These are phyloP conservation scores for Sporobolomyces roseus DNA, from an alignment of 768 basidiomycete species.

Conservation along the genomic window DNA sequence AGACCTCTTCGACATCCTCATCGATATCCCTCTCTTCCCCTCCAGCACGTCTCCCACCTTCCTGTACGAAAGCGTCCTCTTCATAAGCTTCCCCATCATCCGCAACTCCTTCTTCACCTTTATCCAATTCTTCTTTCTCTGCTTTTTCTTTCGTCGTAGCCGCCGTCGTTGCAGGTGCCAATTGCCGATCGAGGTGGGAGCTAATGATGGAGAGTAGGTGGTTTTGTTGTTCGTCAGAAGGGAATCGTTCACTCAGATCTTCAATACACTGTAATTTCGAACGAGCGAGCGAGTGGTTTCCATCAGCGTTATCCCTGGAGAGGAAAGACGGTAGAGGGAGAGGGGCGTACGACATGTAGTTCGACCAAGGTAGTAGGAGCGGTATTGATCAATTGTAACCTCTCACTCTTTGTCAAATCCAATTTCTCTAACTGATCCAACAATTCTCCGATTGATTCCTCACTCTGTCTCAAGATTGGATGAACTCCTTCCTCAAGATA, in stretches of 20 bases:
- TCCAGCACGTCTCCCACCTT: not conserved
- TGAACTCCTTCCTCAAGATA: slow-evolving; percentile 74
- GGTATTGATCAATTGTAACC: slow-evolving; percentile 85
- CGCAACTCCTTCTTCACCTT: slow-evolving; percentile 41
- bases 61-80: slow-evolving; percentile 18
- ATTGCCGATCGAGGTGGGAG: slow-evolving; percentile 18
- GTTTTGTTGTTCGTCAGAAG: slow-evolving; percentile 61
- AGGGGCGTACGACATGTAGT: slow-evolving; percentile 72
- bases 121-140: slow-evolving; percentile 20
- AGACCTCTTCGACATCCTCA: slow-evolving; percentile 27
- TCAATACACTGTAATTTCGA: slow-evolving; percentile 69
- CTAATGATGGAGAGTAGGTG: slow-evolving; percentile 31
- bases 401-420: slow-evolving; percentile 78
- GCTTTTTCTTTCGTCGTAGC: slow-evolving; percentile 29
- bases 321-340: not conserved
- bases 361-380: slow-evolving; percentile 76
- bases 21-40: slow-evolving; percentile 23
- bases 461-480: slow-evolving; percentile 64
- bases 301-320: not conserved
- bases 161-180: slow-evolving; percentile 19
- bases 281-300: not conserved
- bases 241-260: slow-evolving; percentile 78
- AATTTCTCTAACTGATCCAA: slow-evolving; percentile 63
- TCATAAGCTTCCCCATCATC: slow-evolving; percentile 35
- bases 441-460: slow-evolving; percentile 62